Conservation (phyloP, 768 basidiomycete genomes). For the Filobasidium floriforme region DNA sequence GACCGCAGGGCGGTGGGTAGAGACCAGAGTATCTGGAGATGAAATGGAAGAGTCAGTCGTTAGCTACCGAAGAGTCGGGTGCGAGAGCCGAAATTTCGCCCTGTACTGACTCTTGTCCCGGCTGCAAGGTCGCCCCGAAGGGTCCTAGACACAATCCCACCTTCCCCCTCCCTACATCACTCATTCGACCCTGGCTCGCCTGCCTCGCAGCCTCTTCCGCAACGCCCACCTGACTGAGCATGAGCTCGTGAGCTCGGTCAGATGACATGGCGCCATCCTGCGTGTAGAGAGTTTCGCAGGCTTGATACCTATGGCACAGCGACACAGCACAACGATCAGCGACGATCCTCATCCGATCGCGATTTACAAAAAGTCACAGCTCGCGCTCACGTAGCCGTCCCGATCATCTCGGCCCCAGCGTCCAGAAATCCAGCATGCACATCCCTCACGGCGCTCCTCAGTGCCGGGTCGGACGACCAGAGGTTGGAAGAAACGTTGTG, state of each 20-base stretch:
- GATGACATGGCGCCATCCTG: constrained; percentile 12
- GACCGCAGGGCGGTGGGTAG: constrained; percentile 71
- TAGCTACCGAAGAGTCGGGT: neutral
- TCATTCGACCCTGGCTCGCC: neutral
- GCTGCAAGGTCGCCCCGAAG: constrained; percentile 60
- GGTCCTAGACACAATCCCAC: constrained; percentile 68
- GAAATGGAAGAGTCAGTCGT: neutral
- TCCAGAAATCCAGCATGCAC: constrained; percentile 59
- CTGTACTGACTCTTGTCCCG: constrained; percentile 51
- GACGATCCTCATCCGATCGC: no score
- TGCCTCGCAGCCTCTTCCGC: constrained; percentile 19
- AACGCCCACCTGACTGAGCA: constrained; percentile 18
- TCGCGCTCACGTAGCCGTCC: constrained; percentile 59
- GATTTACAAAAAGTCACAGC: neutral
- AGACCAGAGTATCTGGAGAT: constrained; percentile 53
- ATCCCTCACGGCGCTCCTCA: constrained; percentile 52
- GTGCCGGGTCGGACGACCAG: constrained; percentile 59
- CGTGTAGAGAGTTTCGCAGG: constrained; percentile 42
- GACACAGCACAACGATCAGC: neutral
- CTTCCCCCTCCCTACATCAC: constrained; percentile 20
- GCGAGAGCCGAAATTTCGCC: neutral
- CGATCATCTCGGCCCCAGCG: constrained; percentile 61
- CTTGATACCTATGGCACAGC: constrained; percentile 57
- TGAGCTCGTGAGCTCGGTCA: neutral
- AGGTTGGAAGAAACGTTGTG: constrained; percentile 48